Conservation (phyloP, 208 protist species). For the Crithidia thermophila region DNA sequence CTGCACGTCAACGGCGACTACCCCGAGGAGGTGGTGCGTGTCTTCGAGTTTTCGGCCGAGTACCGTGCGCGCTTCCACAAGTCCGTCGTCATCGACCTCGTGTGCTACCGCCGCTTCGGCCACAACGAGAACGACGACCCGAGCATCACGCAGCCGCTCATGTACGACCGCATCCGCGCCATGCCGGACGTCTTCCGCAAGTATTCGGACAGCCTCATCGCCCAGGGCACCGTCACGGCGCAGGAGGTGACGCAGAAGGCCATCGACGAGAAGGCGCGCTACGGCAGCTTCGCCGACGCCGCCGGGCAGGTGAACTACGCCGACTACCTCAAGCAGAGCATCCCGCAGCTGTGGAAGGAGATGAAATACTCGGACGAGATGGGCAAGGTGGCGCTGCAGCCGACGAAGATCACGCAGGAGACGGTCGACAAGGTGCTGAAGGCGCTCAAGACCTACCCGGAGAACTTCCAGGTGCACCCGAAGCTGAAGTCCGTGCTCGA, state of each 20-base stretch:
- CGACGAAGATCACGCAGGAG: constrained; percentile 72
- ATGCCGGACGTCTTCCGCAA: constrained; percentile 83
- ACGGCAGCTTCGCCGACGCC: constrained; percentile 75
- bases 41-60: constrained; percentile 93
- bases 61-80: constrained; percentile 93
- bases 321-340: constrained; percentile 77
- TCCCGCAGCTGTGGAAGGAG: constrained; percentile 63
- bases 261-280: constrained; percentile 72
- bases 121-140: constrained; percentile 99
- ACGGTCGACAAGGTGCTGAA: constrained; percentile 56
- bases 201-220: constrained; percentile 86
- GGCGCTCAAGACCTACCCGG: constrained; percentile 72
- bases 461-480: constrained; percentile 81
- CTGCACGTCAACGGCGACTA: constrained; percentile 99
- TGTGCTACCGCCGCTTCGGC: constrained; percentile 96
- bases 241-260: constrained; percentile 73
- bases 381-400: constrained; percentile 53
- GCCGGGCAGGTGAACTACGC: constrained; percentile 80
- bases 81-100: constrained; percentile 97
- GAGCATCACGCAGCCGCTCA: constrained; percentile 97
- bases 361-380: constrained; percentile 86
- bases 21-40: constrained; percentile 93
- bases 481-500: constrained; percentile 86
- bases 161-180: constrained; percentile 94
- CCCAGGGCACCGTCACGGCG: constrained; percentile 74